Conservation (phyloP, 1,284 basidiomycete genomes). For the Trichosporon asahii region DNA sequence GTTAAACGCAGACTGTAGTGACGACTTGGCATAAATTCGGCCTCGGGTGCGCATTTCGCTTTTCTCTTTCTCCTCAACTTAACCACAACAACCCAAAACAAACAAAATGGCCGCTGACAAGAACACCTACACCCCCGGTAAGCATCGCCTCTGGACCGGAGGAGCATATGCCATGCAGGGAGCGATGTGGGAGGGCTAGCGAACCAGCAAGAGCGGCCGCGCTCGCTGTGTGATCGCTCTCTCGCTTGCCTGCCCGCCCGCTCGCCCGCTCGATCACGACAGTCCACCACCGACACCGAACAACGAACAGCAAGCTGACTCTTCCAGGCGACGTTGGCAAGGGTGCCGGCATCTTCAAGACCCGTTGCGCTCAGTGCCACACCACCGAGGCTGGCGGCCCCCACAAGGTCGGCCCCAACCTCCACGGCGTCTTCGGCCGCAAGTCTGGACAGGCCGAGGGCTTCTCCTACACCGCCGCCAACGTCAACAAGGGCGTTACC, state of each 20-base stretch:
- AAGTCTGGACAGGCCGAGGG: slow-evolving; percentile 82
- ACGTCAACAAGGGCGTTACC: slow-evolving; percentile 87
- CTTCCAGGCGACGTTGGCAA: slow-evolving; percentile 73
- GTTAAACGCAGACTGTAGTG: background rate
- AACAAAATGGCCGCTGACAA: slow-evolving; percentile 15
- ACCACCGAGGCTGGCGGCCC: slow-evolving; percentile 75
- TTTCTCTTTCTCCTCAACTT: background rate
- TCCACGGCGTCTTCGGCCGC: slow-evolving; percentile 83
- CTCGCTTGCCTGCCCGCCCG: background rate
- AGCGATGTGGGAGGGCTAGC: background rate
- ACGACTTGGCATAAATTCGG: slow-evolving; percentile 7
- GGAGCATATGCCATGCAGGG: background rate
- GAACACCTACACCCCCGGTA: slow-evolving; percentile 24
- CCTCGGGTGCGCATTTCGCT: background rate
- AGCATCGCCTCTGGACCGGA: background rate
- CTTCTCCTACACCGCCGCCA: slow-evolving; percentile 92
- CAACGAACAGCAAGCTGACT: slow-evolving; percentile 14
- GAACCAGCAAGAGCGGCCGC: background rate
- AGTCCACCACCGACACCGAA: background rate
- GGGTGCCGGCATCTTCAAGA: slow-evolving; percentile 74
- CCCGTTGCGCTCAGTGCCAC: slow-evolving; percentile 97
- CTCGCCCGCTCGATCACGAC: background rate
- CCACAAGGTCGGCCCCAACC: slow-evolving; percentile 80
- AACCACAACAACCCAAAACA: slow-evolving; percentile 4
- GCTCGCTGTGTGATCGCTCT: background rate